Conservation (phyloP, 2,329 filamentous ascomycete species). For the Pestalotiopsis sp. region DNA sequence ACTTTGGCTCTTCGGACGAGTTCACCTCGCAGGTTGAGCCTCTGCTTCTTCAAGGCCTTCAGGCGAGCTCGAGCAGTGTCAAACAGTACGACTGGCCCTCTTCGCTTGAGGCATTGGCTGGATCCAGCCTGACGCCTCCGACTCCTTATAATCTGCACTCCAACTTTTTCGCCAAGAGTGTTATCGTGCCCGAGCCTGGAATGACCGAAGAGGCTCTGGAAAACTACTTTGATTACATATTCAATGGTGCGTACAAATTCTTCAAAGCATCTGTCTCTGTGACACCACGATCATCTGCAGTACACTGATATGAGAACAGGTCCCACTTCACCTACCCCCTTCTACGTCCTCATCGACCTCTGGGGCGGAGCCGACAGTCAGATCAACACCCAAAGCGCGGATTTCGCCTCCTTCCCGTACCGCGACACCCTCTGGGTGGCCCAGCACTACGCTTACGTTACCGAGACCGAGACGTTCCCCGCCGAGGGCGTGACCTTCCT, state of each 20-base stretch:
- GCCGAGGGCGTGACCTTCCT: constrained; percentile 22
- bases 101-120: constrained; percentile 19
- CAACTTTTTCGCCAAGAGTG: constrained; percentile 38
- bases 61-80: constrained; percentile 3
- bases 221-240: constrained; percentile 26
- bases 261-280: background rate
- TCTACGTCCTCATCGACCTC: constrained; percentile 33
- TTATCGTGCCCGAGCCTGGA: constrained; percentile 28
- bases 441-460: constrained; percentile 29
- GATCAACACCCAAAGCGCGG: constrained; percentile 22
- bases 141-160: constrained; percentile 17
- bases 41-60: constrained; percentile 24
- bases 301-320: background rate
- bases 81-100: constrained; percentile 23
- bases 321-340: constrained; percentile 20
- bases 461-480: constrained; percentile 17
- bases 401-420: constrained; percentile 26
- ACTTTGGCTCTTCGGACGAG: constrained; percentile 24
- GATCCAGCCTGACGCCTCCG: constrained; percentile 16
- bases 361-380: constrained; percentile 35
- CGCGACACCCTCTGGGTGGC: constrained; percentile 34
- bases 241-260: constrained; percentile 2
- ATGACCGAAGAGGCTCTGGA: constrained; percentile 21
- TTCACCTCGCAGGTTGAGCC: constrained; percentile 28
- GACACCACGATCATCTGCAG: background rate